Evolutionary conservation across 2,329 filamentous ascomycete genomes (phyloP), one percentile per base, ranked within the genome.

Genomic region (Penicillium griseofulvum): DNA sequence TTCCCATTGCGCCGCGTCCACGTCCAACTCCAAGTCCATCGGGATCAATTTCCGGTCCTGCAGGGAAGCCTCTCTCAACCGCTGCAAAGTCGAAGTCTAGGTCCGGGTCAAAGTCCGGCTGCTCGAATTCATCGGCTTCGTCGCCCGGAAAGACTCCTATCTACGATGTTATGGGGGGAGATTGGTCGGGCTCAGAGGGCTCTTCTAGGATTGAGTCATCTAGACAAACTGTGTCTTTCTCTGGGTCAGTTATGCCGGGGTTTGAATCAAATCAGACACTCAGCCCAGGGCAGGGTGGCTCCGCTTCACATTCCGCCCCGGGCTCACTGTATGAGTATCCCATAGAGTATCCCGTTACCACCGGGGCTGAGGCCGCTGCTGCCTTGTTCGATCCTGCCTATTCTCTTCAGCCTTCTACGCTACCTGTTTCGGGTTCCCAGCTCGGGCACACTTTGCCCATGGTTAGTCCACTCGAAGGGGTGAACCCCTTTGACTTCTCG

Each of bases 1-100:
- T 60, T 36, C 62, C 63, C 33, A 65, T 65, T 36, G 63, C 63
- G 22, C 63, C 63, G 19, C 57, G 63, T 34, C 63, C 61, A 2
- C 43, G 42, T 11, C 50, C 42, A 7, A 22, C 11, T 17, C 26
- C 33, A 8, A 34, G 26, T 33, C 36, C 37, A 12, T 36, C 51
- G n/a, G 37, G 49, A 14, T 43, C 49, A 5, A 37, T 10, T 14
- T 16, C 34, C 6, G 34, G 22, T n/a, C 11, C 46, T 2, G 42
- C 10, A n/a, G 17, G 24, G 29, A 42, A 42, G 17, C 3, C 24
- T 29, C 16, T 28, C 39, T 33, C 38, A 19, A 14, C 19, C 2
- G 11, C 12, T 1, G 28, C 19, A 12, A 52, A 39, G 36, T 31
- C 42, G 3, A 52, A 52, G 19, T 41, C 58, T 36, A 53, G 58